Evolutionary conservation across 164 flowering plant species (phyloP).

Genomic region (Aristolochia contorta): DNA sequence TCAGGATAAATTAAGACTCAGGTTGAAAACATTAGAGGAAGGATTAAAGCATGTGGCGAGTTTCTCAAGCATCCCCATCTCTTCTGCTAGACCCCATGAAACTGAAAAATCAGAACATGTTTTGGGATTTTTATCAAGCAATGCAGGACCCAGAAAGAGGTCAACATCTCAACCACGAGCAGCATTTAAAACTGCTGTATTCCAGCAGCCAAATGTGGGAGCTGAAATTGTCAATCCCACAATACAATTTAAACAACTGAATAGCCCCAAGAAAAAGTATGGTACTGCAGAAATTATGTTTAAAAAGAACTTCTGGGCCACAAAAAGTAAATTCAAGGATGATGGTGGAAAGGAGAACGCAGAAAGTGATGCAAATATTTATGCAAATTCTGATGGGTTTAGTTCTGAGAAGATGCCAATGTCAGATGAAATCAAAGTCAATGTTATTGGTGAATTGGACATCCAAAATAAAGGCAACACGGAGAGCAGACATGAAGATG

Average conservation of each 20-base stretch:
- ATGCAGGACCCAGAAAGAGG: constrained; percentile 41
- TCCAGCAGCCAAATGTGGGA: constrained; percentile 30
- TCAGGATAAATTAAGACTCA: constrained; percentile 71
- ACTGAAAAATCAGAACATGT: constrained; percentile 35
- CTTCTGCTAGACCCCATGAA: constrained; percentile 24
- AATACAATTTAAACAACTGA: constrained; percentile 21
- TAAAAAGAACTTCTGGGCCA: constrained; percentile 45
- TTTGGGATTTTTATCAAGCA: constrained; percentile 45
- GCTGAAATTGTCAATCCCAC: constrained; percentile 10
- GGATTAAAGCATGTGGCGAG: constrained; percentile 51
- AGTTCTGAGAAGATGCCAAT: constrained; percentile 14
- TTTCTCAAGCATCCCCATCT: constrained; percentile 20
- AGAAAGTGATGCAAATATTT: constrained; percentile 27
- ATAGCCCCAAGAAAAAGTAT: constrained; percentile 30
- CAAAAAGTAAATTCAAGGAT: constrained; percentile 40
- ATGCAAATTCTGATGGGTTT: constrained; percentile 11
- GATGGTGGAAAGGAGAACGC: constrained; percentile 49
- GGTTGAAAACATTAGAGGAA: constrained; percentile 79
- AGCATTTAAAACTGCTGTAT: constrained; percentile 29
- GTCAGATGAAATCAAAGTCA: constrained; percentile 20
- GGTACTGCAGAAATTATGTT: constrained; percentile 28
- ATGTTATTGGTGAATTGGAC: constrained; percentile 12
- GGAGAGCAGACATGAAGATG: constrained; percentile 30
- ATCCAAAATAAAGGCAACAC: constrained; percentile 13
- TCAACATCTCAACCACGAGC: constrained; percentile 74